Conservation (phyloP, 2,329 filamentous ascomycete genomes). For the Scopulariopsis brevicaulis region DNA sequence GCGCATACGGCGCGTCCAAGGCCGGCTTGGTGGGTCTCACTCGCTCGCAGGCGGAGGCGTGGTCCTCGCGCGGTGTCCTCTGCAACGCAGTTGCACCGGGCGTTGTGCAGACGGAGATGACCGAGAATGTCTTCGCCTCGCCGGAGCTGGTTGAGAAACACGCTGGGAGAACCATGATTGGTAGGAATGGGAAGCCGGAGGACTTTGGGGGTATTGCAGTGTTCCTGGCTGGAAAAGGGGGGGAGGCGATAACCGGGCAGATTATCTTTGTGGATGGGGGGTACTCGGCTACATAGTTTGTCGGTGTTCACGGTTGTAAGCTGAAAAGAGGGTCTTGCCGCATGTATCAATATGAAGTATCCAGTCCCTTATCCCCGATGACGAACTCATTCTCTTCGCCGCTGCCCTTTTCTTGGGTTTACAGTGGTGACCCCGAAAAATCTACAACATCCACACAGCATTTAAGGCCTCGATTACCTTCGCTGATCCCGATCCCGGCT, state of each 20-base stretch:
- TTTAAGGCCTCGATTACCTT: not conserved
- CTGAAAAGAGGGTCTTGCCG: not conserved
- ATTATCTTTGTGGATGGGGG: conserved; percentile 21
- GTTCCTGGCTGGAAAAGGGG: conserved; percentile 18
- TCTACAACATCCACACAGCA: too few relatives aligned
- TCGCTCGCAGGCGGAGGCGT: conserved; percentile 20
- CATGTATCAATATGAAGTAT: not conserved
- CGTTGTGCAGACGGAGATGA: conserved; percentile 16
- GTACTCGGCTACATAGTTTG: conserved; percentile 16
- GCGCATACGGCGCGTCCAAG: conserved; percentile 20
- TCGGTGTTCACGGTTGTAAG: not conserved
- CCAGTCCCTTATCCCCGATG: not conserved
- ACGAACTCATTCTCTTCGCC: not conserved
- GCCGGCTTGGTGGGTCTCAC: conserved; percentile 18
- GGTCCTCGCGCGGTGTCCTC: conserved; percentile 19
- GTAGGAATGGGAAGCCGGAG: conserved; percentile 16
- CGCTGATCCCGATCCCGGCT: not conserved
- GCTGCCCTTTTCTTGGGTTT: not conserved
- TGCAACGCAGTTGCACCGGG: conserved; percentile 21
- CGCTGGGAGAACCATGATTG: conserved; percentile 16
- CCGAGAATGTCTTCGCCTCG: conserved; percentile 12
- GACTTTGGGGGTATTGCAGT: conserved; percentile 19
- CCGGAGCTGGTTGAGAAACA: conserved; percentile 11
- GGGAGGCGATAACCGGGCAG: conserved; percentile 19
- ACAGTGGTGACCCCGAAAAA: too few relatives aligned